These are phyloP conservation scores for Citeromyces matritensis DNA, from an alignment of 805 yeast species.

Conservation along the genomic window DNA sequence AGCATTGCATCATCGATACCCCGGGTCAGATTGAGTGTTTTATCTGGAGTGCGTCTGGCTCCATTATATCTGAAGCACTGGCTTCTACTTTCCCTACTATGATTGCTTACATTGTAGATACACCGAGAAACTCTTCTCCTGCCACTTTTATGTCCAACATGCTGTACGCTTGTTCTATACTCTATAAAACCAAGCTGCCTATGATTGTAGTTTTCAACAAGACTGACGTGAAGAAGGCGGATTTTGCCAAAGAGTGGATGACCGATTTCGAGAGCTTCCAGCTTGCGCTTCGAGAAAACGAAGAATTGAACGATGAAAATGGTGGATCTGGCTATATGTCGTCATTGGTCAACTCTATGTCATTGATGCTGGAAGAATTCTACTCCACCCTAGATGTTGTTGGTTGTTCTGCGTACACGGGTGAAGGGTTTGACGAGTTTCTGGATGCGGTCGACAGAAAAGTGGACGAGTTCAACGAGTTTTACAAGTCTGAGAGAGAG, in stretches of 20 bases:
- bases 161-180: slow-evolving; percentile 95
- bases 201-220: slow-evolving; percentile 95
- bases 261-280: slow-evolving; percentile 89
- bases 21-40: slow-evolving; percentile 99
- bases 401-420: slow-evolving; percentile 86
- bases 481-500: slow-evolving; percentile 78
- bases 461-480: slow-evolving; percentile 75
- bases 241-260: slow-evolving; percentile 95
- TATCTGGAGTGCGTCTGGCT: slow-evolving; percentile 96
- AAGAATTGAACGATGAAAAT: slow-evolving; percentile 48
- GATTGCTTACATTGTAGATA: slow-evolving; percentile 89
- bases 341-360: slow-evolving; percentile 86
- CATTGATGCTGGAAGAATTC: slow-evolving; percentile 90
- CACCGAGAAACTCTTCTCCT: slow-evolving; percentile 89
- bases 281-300: slow-evolving; percentile 51
- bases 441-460: slow-evolving; percentile 72
- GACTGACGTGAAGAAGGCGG: slow-evolving; percentile 75
- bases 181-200: slow-evolving; percentile 91
- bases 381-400: slow-evolving; percentile 87
- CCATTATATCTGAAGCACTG: slow-evolving; percentile 91
- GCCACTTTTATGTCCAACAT: slow-evolving; percentile 96
- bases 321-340: slow-evolving; percentile 82
- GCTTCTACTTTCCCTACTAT: slow-evolving; percentile 94
- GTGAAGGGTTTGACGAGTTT: slow-evolving; percentile 88
- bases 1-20: slow-evolving; percentile 81